Base-by-base conservation (phyloP, 345 rosid species). In the Murraya paniculata region DNA sequence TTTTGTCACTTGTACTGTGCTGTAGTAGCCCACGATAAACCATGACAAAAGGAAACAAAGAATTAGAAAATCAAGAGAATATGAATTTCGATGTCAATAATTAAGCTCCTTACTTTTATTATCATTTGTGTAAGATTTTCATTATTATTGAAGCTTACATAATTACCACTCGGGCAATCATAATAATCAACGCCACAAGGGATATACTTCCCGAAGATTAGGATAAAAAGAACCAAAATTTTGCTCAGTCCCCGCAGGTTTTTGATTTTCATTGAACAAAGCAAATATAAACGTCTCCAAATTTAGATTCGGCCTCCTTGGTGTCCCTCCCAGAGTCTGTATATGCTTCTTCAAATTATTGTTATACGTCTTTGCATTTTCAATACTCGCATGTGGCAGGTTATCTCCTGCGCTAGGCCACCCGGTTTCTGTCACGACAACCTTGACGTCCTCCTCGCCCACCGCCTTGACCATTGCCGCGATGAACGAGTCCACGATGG, bases 171-270 rank as follows among this genome's bases (percentile, higher is more conserved):
- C 18, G 14, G 11, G 25, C 28, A 14, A 25, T 2, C 35, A 27
- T 60, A 60, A 74, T 31, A 61, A 74, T 79, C 74, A 80, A 55
- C 31, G 19, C 84, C 79, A 82, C 50, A 82, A 73, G 5, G 78
- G 78, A 27, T 82, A 84, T 0, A 75, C 81, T 21, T 78, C 72
- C 4, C 41, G 72, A 36, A 78, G 62, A 61, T 84, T 71, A 1
- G 84, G 68, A 74, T 76, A n/a, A 58, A 86, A 86, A 3, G 73
- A 59, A 11, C 86, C 82, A 24, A 81, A 82, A 65, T 78, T 72
- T 39, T 74, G 82, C 50, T 66, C 79, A 0, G 18, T 36, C 1
- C 74, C 82, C 1, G 57, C 64, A 3, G 69, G 25, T 36, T 70
- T 81, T 24, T 58, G 53, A 45, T 86, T 58, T 73, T 84, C 79